Evolutionary conservation across 2,329 filamentous ascomycete genomes (phyloP).

Genomic region (Fusarium tupiense): DNA sequence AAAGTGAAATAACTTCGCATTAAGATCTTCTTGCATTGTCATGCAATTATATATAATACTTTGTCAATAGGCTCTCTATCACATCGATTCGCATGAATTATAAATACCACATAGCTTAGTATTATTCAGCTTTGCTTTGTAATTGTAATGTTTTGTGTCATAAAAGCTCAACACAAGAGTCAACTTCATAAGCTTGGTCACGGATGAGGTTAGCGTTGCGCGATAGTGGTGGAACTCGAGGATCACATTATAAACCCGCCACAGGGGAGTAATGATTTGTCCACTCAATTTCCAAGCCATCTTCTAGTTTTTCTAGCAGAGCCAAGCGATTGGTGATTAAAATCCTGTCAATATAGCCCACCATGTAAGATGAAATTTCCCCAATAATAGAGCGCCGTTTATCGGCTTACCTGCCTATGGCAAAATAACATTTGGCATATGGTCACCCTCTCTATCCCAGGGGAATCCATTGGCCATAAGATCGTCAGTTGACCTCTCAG

Average conservation of each 20-base stretch:
- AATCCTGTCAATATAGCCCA: rapidly evolving
- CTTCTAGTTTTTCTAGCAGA: rapidly evolving
- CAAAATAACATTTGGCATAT: neutral
- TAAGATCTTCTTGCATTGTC: rapidly evolving
- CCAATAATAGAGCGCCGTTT: neutral
- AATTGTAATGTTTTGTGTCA: neutral
- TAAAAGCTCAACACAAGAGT: neutral
- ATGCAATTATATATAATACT: neutral
- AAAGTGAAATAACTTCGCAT: neutral
- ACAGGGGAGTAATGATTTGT: neutral
- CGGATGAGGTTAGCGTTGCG: neutral
- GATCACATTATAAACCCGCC: neutral
- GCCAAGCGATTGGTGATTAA: rapidly evolving
- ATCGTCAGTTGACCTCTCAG: neutral
- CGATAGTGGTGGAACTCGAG: neutral
- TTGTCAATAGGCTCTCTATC: rapidly evolving
- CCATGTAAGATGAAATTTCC: neutral
- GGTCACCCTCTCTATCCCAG: neutral
- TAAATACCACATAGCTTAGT: neutral
- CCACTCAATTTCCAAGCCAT: too few relatives aligned
- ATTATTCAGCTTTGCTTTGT: neutral
- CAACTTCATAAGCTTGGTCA: neutral
- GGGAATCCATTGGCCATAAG: neutral
- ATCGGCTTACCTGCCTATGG: neutral
- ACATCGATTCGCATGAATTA: rapidly evolving